phyloP scores from a whole-genome alignment of 331 rosid species.

The Pyrus hybrid region DNA sequence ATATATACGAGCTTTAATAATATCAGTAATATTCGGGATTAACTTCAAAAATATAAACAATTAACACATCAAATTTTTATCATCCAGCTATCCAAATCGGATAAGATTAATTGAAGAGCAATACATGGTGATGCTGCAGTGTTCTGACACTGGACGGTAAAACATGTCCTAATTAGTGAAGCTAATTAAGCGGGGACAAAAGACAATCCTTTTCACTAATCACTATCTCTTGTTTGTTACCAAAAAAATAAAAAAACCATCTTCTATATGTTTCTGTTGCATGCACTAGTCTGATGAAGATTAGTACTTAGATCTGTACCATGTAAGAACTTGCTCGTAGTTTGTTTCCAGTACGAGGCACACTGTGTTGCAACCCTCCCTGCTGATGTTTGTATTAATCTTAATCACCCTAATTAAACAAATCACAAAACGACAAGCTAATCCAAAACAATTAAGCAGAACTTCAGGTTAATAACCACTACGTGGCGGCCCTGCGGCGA shows the following conservation, averaged over 20 bases:
- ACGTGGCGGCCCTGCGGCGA: not conserved
- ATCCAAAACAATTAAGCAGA: not conserved
- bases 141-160: not conserved
- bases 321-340: not conserved
- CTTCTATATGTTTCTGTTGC: not conserved
- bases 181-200: not conserved
- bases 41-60: not conserved
- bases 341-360: not conserved
- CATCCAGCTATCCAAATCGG: not conserved
- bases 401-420: not conserved
- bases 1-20: not conserved
- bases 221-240: not conserved
- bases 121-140: not conserved
- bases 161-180: not conserved
- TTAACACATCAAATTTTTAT: not conserved
- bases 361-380: not conserved
- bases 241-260: not conserved
- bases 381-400: not conserved
- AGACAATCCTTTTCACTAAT: not conserved
- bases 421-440: not conserved
- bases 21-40: not conserved
- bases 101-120: not conserved
- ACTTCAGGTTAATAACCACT: not conserved
- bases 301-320: not conserved
- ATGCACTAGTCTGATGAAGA: not conserved